Evolutionary conservation across 176 grass and related monocot genomes (phyloP).

Genomic region (Raddia distichophylla): DNA sequence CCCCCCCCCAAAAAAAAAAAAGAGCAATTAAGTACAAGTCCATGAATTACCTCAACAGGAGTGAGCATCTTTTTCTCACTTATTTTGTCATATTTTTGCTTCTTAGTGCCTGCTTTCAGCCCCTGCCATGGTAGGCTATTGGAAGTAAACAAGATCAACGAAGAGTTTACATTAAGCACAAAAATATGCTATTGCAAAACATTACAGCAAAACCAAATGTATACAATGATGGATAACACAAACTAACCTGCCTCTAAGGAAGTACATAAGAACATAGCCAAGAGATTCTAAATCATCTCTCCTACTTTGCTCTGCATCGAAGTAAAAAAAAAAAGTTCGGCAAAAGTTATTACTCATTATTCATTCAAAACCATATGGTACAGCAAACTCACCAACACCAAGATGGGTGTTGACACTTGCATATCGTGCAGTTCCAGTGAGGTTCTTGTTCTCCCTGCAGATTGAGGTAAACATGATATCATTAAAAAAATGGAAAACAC

Average conservation of each 20-base stretch:
- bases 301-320: constrained; percentile 77
- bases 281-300: constrained; percentile 89
- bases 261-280: constrained; percentile 88
- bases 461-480: constrained; percentile 34
- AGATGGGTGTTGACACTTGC: constrained; percentile 92
- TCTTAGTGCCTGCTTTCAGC: constrained; percentile 84
- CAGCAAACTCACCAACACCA: constrained; percentile 68
- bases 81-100: constrained; percentile 89
- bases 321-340: neutral
- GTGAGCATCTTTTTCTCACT: constrained; percentile 92
- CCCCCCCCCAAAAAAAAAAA: neutral
- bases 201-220: constrained; percentile 10
- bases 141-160: constrained; percentile 12
- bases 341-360: neutral
- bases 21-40: neutral
- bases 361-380: neutral
- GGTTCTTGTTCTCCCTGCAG: constrained; percentile 83
- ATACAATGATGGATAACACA: neutral
- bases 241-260: constrained; percentile 80
- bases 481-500: neutral
- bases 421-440: constrained; percentile 82
- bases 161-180: neutral
- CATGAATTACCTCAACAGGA: constrained; percentile 65
- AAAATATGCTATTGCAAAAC: neutral
- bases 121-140: constrained; percentile 83